These are phyloP conservation scores for Trichomonas gallinae DNA, from an alignment of 208 protist species.

Conservation along the genomic window DNA sequence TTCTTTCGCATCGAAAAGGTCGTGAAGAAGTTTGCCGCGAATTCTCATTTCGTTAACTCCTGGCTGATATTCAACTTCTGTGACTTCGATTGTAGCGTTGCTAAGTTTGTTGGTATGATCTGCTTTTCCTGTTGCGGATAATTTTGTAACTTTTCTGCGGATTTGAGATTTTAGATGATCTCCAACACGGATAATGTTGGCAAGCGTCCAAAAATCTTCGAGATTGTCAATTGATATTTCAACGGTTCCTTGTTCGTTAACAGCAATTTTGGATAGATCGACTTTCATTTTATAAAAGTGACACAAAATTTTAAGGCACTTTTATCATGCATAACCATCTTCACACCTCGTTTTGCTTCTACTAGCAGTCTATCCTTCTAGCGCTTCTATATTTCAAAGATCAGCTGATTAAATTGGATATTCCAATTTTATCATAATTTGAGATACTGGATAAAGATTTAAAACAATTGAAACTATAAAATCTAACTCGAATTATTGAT, in stretches of 20 bases:
- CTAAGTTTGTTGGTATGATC: background rate
- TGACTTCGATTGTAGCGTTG: background rate
- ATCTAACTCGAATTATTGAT: too few relatives aligned
- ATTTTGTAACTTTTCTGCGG: background rate
- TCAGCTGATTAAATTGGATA: too few relatives aligned
- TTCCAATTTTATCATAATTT: too few relatives aligned
- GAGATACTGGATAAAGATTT: too few relatives aligned
- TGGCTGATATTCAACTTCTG: conserved; percentile 7
- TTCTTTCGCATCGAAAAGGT: background rate
- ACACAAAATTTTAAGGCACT: background rate
- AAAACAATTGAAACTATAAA: too few relatives aligned
- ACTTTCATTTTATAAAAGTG: background rate
- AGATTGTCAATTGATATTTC: background rate
- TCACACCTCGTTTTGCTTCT: too few relatives aligned
- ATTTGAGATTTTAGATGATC: background rate
- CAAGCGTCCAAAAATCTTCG: background rate
- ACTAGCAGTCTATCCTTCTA: too few relatives aligned
- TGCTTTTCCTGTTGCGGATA: background rate
- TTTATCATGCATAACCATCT: background rate
- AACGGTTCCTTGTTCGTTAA: background rate
- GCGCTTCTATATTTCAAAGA: too few relatives aligned
- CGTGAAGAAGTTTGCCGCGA: background rate
- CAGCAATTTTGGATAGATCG: background rate
- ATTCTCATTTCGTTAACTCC: conserved; percentile 14
- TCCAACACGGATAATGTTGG: background rate